Percentiles rank a stretch among this genome's conserved stretches.
These are phyloP conservation scores for Pythium phragmitis DNA, from an alignment of 352 stramenopile species.

Conservation along the genomic window DNA sequence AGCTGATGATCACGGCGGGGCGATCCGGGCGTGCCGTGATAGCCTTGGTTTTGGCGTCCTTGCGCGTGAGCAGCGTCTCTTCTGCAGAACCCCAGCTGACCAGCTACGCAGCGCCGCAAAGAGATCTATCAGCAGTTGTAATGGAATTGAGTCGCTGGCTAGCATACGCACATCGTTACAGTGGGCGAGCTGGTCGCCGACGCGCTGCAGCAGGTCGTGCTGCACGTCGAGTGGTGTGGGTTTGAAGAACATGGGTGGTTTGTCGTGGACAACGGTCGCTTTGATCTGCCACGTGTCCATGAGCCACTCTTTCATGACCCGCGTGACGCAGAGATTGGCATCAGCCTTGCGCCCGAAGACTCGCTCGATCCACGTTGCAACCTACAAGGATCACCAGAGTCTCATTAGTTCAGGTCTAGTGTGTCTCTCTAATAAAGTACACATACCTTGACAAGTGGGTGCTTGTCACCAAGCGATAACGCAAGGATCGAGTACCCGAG, in stretches of 20 bases:
- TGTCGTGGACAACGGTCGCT: constrained; percentile 93
- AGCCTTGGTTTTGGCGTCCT: constrained; percentile 24
- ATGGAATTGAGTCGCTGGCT: not conserved
- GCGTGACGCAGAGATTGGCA: constrained; percentile 96
- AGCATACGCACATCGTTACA: constrained; percentile 63
- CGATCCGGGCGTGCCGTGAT: constrained; percentile 49
- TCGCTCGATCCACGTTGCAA: constrained; percentile 83
- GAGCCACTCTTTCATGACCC: constrained; percentile 95
- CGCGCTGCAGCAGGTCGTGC: constrained; percentile 89
- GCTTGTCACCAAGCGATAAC: constrained; percentile 53
- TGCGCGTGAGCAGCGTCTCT: constrained; percentile 66
- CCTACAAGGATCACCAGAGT: constrained; percentile 24
- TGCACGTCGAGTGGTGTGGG: constrained; percentile 76
- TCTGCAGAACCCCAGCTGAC: constrained; percentile 26
- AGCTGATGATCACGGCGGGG: constrained; percentile 88
- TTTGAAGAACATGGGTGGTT: constrained; percentile 93
- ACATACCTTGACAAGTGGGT: constrained; percentile 74
- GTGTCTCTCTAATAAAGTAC: not conserved
- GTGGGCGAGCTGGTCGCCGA: constrained; percentile 67
- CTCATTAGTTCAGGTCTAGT: not conserved
- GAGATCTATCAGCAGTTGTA: not conserved
- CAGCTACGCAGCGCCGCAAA: constrained; percentile 5
- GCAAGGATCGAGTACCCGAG: constrained; percentile 97
- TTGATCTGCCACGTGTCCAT: constrained; percentile 87
- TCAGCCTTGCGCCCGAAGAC: constrained; percentile 91